Conservation (phyloP, 2,329 filamentous ascomycete species). For the Hypomyces perniciosus region DNA sequence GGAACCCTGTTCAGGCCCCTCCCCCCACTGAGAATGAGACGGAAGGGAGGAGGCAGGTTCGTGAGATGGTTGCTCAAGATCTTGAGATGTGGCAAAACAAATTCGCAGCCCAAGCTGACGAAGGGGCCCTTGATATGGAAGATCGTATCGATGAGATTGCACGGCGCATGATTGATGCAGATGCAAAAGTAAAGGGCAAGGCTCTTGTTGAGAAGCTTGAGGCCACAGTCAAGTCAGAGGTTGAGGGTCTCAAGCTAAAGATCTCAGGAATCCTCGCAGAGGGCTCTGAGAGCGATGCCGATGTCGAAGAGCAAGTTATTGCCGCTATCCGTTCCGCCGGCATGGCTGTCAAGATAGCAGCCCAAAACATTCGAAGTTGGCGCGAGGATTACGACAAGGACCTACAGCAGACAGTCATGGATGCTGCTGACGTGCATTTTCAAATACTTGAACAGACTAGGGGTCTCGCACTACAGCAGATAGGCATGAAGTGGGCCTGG, state of each 20-base stretch:
- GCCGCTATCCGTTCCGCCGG: slow-evolving; percentile 60
- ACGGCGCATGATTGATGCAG: slow-evolving; percentile 51
- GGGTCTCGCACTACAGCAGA: slow-evolving; percentile 79
- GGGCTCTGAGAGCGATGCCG: slow-evolving; percentile 39
- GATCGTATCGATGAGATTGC: slow-evolving; percentile 56
- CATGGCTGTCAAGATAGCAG: slow-evolving; percentile 66
- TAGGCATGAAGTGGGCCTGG: slow-evolving; percentile 93
- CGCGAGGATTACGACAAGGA: slow-evolving; percentile 65
- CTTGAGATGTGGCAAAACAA: slow-evolving; percentile 82
- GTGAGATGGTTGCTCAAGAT: slow-evolving; percentile 68
- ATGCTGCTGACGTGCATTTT: slow-evolving; percentile 73
- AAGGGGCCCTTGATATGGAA: slow-evolving; percentile 70
- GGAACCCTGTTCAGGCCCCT: slow-evolving; percentile 37
- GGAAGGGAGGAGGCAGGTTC: slow-evolving; percentile 51
- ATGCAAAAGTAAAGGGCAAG: slow-evolving; percentile 60
- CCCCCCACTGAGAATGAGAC: slow-evolving; percentile 43
- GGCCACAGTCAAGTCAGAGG: slow-evolving; percentile 56
- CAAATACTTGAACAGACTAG: slow-evolving; percentile 76
- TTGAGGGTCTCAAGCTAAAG: slow-evolving; percentile 58
- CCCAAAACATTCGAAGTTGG: slow-evolving; percentile 73
- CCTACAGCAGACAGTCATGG: slow-evolving; percentile 60
- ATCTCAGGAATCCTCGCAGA: slow-evolving; percentile 58
- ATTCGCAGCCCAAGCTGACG: slow-evolving; percentile 77
- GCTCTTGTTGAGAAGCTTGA: slow-evolving; percentile 64
- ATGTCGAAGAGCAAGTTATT: slow-evolving; percentile 38